phyloP scores from a whole-genome alignment of 495 filamentous ascomycete genomes.

The Penicillium odoratum region DNA sequence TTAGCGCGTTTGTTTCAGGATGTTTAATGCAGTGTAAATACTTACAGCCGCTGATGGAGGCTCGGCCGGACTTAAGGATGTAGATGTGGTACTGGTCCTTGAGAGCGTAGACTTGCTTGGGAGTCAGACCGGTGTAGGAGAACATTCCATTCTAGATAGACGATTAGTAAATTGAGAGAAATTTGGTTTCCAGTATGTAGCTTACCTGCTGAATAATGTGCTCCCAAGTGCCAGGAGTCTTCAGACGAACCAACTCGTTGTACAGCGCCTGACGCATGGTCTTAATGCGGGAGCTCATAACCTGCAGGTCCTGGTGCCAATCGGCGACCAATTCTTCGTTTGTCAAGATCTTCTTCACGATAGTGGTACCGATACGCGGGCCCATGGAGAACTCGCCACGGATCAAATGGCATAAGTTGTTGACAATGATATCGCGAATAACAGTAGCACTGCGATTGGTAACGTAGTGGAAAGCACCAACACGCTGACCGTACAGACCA shows the following conservation, averaged over 20 bases:
- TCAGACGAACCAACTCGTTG: conserved; percentile 40
- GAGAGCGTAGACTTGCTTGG: conserved; percentile 44
- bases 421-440: conserved; percentile 39
- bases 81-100: conserved; percentile 53
- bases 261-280: conserved; percentile 48
- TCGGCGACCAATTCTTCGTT: conserved; percentile 40
- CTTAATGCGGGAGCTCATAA: conserved; percentile 54
- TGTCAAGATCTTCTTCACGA: conserved; percentile 50
- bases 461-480: conserved; percentile 52
- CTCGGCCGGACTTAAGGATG: conserved; percentile 48
- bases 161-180: conserved; percentile 8
- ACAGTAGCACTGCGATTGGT: conserved; percentile 30
- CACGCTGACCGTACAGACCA: conserved; percentile 55
- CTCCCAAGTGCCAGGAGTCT: conserved; percentile 52
- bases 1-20: neutral
- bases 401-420: conserved; percentile 47
- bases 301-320: conserved; percentile 50
- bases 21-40: conserved; percentile 1
- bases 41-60: conserved; percentile 51
- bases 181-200: neutral
- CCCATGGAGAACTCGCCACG: conserved; percentile 52
- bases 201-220: conserved; percentile 49
- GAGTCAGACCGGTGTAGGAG: conserved; percentile 50
- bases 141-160: conserved; percentile 53
- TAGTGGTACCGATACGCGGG: conserved; percentile 48